A percentile compares a stretch with the other conserved stretches of the same genome.
Evolutionary conservation across 1,284 basidiomycete species (phyloP).

Genomic region (Trichosporon ovoides): DNA sequence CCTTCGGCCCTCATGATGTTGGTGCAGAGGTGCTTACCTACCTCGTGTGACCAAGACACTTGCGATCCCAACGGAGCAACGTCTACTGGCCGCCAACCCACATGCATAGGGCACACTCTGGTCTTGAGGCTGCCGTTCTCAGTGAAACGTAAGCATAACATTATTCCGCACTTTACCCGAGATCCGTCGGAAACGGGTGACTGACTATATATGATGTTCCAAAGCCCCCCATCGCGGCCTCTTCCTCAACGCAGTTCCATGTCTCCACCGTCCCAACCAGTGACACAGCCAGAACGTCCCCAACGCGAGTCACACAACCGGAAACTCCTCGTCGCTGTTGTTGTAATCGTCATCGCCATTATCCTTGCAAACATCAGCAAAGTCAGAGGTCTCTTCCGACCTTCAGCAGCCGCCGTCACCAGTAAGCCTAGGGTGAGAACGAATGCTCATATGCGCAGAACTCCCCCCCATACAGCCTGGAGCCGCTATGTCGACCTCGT

Average conservation of each 20-base stretch:
- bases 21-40: no score
- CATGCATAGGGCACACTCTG: no score
- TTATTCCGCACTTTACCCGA: constrained; percentile 1
- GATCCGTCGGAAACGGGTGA: not conserved
- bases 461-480: not conserved
- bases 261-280: not conserved
- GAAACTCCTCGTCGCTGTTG: not conserved
- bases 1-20: no score
- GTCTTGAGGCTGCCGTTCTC: not conserved
- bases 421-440: not conserved
- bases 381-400: not conserved
- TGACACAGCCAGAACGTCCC: not conserved
- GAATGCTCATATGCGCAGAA: not conserved
- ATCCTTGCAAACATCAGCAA: not conserved
- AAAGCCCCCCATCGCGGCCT: not conserved
- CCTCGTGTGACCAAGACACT: no score
- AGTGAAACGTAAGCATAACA: constrained; percentile 3
- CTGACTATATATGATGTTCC: not conserved
- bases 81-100: no score
- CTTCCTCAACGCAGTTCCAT: not conserved
- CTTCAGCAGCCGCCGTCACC: not conserved
- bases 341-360: not conserved
- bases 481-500: not conserved
- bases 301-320: not conserved
- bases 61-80: no score